These are phyloP conservation scores for Monosporozyma yasuniensis DNA, from an alignment of 805 yeast species.

Conservation along the genomic window DNA sequence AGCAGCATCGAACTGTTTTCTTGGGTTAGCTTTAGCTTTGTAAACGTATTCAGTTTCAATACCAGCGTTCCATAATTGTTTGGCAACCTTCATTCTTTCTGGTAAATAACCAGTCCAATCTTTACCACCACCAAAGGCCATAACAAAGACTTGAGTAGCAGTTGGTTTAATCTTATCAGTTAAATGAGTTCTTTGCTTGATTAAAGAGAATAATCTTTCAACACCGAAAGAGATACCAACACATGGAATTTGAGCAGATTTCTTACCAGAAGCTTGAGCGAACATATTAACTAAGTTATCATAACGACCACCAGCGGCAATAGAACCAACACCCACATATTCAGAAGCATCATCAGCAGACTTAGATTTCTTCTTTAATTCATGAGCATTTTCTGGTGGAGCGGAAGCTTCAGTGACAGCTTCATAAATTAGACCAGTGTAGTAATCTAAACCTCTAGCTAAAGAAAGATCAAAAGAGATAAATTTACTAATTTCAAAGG, in stretches of 20 bases:
- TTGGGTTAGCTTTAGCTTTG: slow-evolving; percentile 87
- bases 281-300: slow-evolving; percentile 97
- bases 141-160: slow-evolving; percentile 85
- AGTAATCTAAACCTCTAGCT: slow-evolving; percentile 96
- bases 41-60: slow-evolving; percentile 86
- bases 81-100: slow-evolving; percentile 84
- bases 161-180: slow-evolving; percentile 58
- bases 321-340: slow-evolving; percentile 95
- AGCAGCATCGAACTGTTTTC: slow-evolving; percentile 96
- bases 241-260: slow-evolving; percentile 78
- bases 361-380: slow-evolving; percentile 44
- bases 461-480: slow-evolving; percentile 86
- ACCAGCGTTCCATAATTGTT: slow-evolving; percentile 77
- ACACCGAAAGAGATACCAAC: slow-evolving; percentile 97
- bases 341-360: slow-evolving; percentile 81
- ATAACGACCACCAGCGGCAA: slow-evolving; percentile 98
- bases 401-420: slow-evolving; percentile 93
- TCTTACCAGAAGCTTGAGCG: slow-evolving; percentile 70
- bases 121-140: slow-evolving; percentile 98
- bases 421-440: slow-evolving; percentile 94
- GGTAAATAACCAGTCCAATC: slow-evolving; percentile 89
- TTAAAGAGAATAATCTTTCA: slow-evolving; percentile 84
- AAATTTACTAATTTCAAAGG: slow-evolving; percentile 60
- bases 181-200: slow-evolving; percentile 63
- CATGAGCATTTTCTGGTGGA: slow-evolving; percentile 78